phyloP scores from a whole-genome alignment of 73 alveolate genomes.

The Tetrahymena malaccensis region DNA sequence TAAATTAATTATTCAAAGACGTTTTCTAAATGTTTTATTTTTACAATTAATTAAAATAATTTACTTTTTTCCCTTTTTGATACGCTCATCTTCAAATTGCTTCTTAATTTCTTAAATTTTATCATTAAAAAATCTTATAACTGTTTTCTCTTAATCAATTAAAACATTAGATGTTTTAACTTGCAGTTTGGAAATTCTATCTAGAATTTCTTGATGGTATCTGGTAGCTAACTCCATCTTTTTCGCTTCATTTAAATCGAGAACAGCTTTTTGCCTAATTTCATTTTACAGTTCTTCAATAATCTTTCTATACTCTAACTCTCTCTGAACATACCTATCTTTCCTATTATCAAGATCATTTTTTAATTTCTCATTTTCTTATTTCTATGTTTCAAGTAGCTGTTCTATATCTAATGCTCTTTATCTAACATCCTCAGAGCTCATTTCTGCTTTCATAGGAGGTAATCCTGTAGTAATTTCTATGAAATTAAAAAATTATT shows the following conservation, averaged over 20 bases:
- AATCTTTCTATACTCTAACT: constrained; percentile 69
- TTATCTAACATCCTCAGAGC: constrained; percentile 58
- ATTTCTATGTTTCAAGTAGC: constrained; percentile 28
- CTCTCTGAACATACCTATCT: constrained; percentile 71
- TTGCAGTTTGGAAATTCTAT: constrained; percentile 16
- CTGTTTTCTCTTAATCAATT: constrained; percentile 35
- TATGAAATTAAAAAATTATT: not conserved
- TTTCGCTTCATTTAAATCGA: constrained; percentile 29
- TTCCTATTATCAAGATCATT: constrained; percentile 45
- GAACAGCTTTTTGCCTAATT: constrained; percentile 31
- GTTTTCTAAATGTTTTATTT: no score
- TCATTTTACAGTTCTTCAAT: constrained; percentile 54
- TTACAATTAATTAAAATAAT: not conserved
- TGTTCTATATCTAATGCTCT: constrained; percentile 42
- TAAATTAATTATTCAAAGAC: not conserved
- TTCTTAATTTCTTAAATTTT: constrained; percentile 39
- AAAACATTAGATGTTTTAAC: constrained; percentile 28
- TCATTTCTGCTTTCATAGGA: constrained; percentile 36
- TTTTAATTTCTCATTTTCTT: constrained; percentile 37
- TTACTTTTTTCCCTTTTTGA: constrained; percentile 34
- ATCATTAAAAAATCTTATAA: constrained; percentile 34
- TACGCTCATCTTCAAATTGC: constrained; percentile 36
- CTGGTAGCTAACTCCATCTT: constrained; percentile 19
- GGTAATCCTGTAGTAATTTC: not conserved
- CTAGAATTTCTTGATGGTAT: constrained; percentile 22